Base-by-base conservation (phyloP, 83 land plant genomes). In the Larix sibirica region DNA sequence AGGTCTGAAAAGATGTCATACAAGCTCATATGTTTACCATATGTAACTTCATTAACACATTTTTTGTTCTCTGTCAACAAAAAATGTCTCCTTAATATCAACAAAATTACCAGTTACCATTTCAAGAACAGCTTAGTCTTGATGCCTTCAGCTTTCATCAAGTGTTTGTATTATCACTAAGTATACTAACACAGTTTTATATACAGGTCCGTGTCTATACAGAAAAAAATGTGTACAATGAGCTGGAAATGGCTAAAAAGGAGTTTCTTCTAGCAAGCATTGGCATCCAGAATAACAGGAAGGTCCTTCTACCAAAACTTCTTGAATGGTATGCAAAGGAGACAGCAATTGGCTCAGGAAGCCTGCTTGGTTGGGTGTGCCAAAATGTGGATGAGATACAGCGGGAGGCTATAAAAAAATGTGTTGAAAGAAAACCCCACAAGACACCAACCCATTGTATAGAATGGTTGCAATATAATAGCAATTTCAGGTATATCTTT, bases 391-490 rank as follows among this genome's bases (percentile, higher is more conserved):
- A 88, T 69, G 85, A 82, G 71, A 90, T 90, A 80, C 89, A 90
- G 74, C 86, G 86, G 50, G 88, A 85, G 26, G 75, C 89, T 17
- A 89, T 97, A 16, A 83, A 82, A 68, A 90, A 89, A 68, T 94
- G 94, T 70, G 58, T 88, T 1, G 86, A 82, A 12, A 59, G 31
- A 18, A 91, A 88, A 38, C 64, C 88, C 6, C 86, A 83, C 65
- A 87, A 75, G 64, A 96, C 81, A 65, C 40, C 91, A 16, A 80
- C 94, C 6, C 96, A 90, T 68, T 75, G 89, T 81, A 93, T 95
- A 16, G 95, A 96, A 59, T 97, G 98, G 98, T 44, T 89, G 28
- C 95, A 96, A 38, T 95, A 97, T 83, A 87, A 87, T 76, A 84
- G 92, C 36, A 93, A 80, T 84, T 97, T 95, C 79, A 83, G 95